A percentile compares a stretch with the other conserved stretches of the same genome.
phyloP scores from a whole-genome alignment of 75 land plant species.

The Pinus taeda region DNA sequence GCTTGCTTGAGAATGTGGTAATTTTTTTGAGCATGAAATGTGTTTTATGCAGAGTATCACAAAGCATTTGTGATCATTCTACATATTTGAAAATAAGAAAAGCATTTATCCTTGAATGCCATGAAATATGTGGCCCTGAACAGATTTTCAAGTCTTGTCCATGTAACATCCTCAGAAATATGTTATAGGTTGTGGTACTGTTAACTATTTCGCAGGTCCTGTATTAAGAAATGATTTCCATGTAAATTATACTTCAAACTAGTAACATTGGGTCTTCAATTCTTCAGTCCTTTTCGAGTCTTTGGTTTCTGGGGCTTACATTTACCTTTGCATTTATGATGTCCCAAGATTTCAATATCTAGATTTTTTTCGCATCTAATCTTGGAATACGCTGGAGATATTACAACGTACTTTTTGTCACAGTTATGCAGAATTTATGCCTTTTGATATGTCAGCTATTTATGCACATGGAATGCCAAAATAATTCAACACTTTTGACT shows the following conservation, averaged over 20 bases:
- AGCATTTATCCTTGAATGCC: constrained; percentile 8
- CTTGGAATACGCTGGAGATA: background rate
- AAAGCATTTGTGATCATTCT: constrained; percentile 9
- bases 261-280: background rate
- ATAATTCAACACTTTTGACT: too few species aligned
- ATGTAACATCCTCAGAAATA: constrained; percentile 5
- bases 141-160: background rate
- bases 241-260: constrained; percentile 3
- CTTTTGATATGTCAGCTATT: background rate
- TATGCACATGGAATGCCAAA: background rate
- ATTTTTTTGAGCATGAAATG: constrained; percentile 7
- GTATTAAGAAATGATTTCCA: background rate
- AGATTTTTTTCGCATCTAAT: background rate
- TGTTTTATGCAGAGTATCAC: constrained; percentile 9
- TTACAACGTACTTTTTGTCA: background rate
- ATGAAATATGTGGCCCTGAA: constrained; percentile 10
- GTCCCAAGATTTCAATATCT: background rate
- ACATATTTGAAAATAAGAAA: constrained; percentile 11
- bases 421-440: background rate
- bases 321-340: background rate
- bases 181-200: constrained; percentile 1
- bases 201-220: background rate
- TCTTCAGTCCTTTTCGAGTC: background rate
- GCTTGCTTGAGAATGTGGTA: constrained; percentile 2
- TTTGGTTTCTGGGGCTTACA: background rate